These are phyloP conservation scores for Cynara cardunculus DNA, from an alignment of 129 eudicot genomes.

Conservation along the genomic window DNA sequence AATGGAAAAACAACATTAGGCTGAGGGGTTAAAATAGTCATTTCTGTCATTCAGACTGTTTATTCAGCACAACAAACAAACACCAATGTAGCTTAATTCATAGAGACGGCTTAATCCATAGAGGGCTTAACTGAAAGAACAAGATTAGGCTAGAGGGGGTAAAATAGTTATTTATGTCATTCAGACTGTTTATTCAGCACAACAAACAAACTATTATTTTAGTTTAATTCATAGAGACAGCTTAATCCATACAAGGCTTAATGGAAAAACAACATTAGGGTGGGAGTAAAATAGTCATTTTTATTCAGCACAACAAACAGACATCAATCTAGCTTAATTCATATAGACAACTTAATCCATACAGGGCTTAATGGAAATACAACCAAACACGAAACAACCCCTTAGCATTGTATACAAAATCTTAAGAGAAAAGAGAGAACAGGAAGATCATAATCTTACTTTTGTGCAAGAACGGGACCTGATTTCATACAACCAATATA, in stretches of 20 bases:
- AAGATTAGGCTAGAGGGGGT: not conserved
- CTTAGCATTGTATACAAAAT: not conserved
- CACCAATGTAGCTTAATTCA: not conserved
- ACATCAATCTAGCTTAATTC: not conserved
- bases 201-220: not conserved
- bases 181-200: not conserved
- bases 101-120: no score
- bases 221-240: no score
- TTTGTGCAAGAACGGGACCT: slow-evolving; percentile 82
- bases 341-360: not conserved
- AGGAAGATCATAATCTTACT: slow-evolving; percentile 34
- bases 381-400: not conserved
- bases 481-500: slow-evolving; percentile 97
- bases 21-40: no score
- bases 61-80: no score
- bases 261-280: not conserved
- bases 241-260: not conserved
- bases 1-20: no score
- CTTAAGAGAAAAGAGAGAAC: not conserved
- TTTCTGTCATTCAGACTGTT: no score
- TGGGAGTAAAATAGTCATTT: not conserved
- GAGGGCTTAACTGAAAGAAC: no score
- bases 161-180: not conserved
- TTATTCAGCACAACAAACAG: not conserved
- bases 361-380: not conserved